Percentiles rank a stretch among this genome's conserved stretches.
phyloP scores from a whole-genome alignment of 768 basidiomycete species.

The Trametes maxima region DNA sequence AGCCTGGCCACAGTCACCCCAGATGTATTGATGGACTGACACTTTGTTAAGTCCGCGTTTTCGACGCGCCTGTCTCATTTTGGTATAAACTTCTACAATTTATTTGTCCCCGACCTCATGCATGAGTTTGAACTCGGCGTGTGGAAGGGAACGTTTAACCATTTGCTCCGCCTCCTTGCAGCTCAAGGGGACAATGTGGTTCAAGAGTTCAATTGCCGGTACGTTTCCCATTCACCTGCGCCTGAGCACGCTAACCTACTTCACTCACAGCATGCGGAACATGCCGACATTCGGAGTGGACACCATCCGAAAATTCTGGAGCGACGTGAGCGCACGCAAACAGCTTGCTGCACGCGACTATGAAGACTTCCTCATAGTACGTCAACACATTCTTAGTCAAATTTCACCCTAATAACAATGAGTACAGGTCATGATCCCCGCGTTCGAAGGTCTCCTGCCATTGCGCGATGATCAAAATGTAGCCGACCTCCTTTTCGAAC shows the following conservation, averaged over 20 bases:
- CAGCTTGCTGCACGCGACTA: constrained; percentile 33
- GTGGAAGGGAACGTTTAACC: constrained; percentile 34
- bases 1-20: constrained; percentile 31
- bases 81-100: constrained; percentile 30
- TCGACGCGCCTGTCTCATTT: too few species aligned
- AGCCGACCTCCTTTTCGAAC: constrained; percentile 37
- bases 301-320: constrained; percentile 29
- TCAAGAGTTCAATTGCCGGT: constrained; percentile 19
- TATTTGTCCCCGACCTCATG: constrained; percentile 36
- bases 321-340: constrained; percentile 31
- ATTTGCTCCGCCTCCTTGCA: constrained; percentile 30
- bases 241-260: too few species aligned
- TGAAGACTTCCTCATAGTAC: constrained; percentile 34
- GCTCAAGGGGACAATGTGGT: neutral
- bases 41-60: neutral
- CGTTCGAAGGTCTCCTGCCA: constrained; percentile 38
- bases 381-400: constrained; percentile 16
- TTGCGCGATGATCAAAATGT: constrained; percentile 26
- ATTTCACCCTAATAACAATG: neutral
- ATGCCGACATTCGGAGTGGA: constrained; percentile 28
- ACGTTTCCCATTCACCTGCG: neutral
- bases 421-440: constrained; percentile 32
- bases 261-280: neutral
- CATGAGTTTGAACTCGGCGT: constrained; percentile 41
- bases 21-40: constrained; percentile 28